phyloP scores from a whole-genome alignment of 768 basidiomycete genomes.

The Tremella fuciformis region DNA sequence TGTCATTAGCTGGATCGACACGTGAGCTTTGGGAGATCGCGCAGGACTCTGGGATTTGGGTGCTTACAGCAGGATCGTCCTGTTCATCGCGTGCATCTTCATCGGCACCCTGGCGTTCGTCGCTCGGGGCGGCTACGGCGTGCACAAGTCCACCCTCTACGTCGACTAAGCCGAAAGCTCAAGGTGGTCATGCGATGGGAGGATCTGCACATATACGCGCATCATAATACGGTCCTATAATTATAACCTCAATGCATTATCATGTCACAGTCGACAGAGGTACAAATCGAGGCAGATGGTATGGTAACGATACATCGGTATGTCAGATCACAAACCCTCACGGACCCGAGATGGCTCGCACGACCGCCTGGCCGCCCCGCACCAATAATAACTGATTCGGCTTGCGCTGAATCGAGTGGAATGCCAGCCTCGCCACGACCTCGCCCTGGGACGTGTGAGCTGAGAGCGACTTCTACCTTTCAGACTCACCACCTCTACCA shows the following conservation, averaged over 20 bases:
- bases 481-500: conserved; percentile 70
- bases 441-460: conserved; percentile 40
- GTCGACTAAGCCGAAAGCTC: too few relatives aligned
- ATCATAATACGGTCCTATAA: too few relatives aligned
- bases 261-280: too few relatives aligned
- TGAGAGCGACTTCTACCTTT: neutral
- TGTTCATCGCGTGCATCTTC: conserved; percentile 45
- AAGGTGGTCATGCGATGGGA: too few relatives aligned
- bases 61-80: conserved; percentile 41
- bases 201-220: too few relatives aligned
- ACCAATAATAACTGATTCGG: neutral
- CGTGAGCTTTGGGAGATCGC: conserved; percentile 33
- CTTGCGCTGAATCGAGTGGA: conserved; percentile 29
- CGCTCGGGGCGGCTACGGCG: conserved; percentile 40
- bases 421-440: conserved; percentile 45
- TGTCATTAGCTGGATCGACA: conserved; percentile 49
- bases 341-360: neutral
- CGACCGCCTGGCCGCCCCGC: neutral
- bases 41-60: too few relatives aligned
- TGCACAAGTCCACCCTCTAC: conserved; percentile 35
- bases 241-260: too few relatives aligned
- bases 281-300: too few relatives aligned
- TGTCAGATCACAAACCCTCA: too few relatives aligned
- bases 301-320: too few relatives aligned
- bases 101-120: conserved; percentile 38